Percentiles rank a stretch among this genome's conserved stretches.
These are phyloP conservation scores for Ogataea pignaliae DNA, from an alignment of 805 yeast species.

Conservation along the genomic window DNA sequence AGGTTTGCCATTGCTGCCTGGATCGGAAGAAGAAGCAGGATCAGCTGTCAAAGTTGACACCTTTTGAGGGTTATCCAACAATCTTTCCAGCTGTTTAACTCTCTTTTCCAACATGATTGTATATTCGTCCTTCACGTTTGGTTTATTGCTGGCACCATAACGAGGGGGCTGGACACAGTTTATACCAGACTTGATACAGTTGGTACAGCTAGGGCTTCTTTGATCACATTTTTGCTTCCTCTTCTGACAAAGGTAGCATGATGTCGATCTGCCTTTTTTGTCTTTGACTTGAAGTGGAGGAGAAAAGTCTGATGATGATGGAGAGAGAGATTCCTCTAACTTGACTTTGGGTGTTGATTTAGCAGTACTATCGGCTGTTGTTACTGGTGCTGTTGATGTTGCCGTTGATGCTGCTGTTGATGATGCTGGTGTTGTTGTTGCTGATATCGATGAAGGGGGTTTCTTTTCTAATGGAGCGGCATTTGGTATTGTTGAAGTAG, in stretches of 20 bases:
- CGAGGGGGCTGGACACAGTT: constrained; percentile 62
- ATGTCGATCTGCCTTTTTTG: constrained; percentile 53
- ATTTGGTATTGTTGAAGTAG: too few relatives aligned
- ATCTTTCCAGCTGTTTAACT: constrained; percentile 46
- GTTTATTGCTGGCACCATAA: constrained; percentile 37
- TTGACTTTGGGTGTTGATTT: not conserved
- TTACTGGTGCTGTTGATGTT: not conserved
- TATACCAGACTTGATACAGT: constrained; percentile 60
- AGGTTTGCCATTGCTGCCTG: constrained; percentile 8
- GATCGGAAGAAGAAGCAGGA: not conserved
- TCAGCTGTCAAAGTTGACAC: constrained; percentile 4
- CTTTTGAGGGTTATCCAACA: constrained; percentile 30
- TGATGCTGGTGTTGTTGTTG: not conserved
- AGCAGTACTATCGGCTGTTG: not conserved
- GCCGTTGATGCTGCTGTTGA: not conserved
- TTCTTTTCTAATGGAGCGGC: not conserved
- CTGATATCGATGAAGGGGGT: not conserved
- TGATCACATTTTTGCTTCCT: constrained; percentile 65
- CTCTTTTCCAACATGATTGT: constrained; percentile 53
- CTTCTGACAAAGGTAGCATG: constrained; percentile 53
- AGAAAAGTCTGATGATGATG: too few relatives aligned
- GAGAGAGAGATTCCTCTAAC: too few relatives aligned
- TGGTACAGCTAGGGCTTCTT: constrained; percentile 58
- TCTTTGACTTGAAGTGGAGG: constrained; percentile 24
- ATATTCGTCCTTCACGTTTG: constrained; percentile 50